phyloP scores from a whole-genome alignment of 129 eudicot genomes.

The Chrysanthemum lavandulifolium region DNA sequence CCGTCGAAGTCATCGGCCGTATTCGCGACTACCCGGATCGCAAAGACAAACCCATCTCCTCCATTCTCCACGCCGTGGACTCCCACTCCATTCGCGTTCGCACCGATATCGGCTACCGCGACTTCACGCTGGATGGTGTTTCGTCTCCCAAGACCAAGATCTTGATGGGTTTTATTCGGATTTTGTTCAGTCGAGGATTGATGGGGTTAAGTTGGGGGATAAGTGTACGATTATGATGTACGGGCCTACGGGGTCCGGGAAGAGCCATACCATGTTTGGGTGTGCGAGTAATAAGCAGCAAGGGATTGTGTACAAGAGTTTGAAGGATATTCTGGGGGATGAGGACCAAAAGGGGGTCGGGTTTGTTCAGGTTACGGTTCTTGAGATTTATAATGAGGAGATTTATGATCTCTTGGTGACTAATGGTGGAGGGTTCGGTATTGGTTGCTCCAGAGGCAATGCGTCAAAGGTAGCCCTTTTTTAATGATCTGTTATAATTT shows the following conservation, averaged over 20 bases:
- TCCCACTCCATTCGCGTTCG: conserved; percentile 53
- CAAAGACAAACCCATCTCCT: conserved; percentile 47
- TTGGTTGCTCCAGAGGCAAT: conserved; percentile 68
- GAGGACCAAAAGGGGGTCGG: conserved; percentile 35
- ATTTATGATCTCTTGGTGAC: conserved; percentile 80
- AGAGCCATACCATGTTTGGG: conserved; percentile 96
- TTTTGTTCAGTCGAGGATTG: conserved; percentile 66
- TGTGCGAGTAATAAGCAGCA: conserved; percentile 62
- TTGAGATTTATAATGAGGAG: conserved; percentile 96
- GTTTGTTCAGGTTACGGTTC: conserved; percentile 83
- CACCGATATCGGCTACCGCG: conserved; percentile 87
- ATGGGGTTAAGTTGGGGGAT: conserved; percentile 86
- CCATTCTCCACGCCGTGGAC: conserved; percentile 38
- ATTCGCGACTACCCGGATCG: conserved; percentile 71
- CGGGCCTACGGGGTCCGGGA: conserved; percentile 97
- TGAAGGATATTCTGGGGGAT: conserved; percentile 73
- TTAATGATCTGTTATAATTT: background rate
- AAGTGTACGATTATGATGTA: conserved; percentile 96
- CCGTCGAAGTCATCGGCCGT: conserved; percentile 85
- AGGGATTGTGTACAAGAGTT: conserved; percentile 83
- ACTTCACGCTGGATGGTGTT: conserved; percentile 83
- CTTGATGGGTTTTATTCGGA: conserved; percentile 76
- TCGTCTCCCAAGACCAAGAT: conserved; percentile 73
- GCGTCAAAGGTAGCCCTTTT: conserved; percentile 62
- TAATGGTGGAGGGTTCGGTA: conserved; percentile 49